Evolutionary conservation across 768 basidiomycete species (phyloP).

Genomic region (Naematelia aurantialba): DNA sequence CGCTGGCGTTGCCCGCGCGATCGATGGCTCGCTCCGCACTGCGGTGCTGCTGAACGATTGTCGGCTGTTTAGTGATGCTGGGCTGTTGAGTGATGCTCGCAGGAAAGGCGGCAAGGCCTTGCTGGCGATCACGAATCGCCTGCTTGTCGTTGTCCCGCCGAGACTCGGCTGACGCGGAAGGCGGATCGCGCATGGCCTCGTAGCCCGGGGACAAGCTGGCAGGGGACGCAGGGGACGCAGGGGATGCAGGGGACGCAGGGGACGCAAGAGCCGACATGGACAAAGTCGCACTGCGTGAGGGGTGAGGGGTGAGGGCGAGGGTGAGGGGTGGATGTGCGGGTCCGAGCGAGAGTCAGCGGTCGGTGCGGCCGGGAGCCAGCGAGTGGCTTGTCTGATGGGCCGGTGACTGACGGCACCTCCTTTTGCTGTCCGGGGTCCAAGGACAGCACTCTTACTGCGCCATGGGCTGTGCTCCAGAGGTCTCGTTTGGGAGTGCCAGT

Average conservation of each 20-base stretch:
- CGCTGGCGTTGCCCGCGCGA: not conserved
- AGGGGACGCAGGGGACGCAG: not conserved
- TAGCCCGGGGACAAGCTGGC: constrained; percentile 4
- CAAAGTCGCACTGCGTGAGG: not conserved
- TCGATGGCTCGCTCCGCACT: not conserved
- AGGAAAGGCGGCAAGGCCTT: no score
- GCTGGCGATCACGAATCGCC: constrained; percentile 10
- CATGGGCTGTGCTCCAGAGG: not conserved
- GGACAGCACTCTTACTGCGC: not conserved
- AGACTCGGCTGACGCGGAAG: constrained; percentile 3
- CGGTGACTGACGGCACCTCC: not conserved
- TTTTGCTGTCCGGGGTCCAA: not conserved
- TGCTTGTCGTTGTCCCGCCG: constrained; percentile 10
- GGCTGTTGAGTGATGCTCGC: no score
- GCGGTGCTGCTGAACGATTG: not conserved
- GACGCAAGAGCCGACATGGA: not conserved
- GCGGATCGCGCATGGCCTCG: not conserved
- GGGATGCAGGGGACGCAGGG: not conserved
- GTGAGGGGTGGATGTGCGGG: not conserved
- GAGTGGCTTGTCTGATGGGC: not conserved
- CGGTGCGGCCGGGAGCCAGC: not conserved
- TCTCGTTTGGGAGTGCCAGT: no score
- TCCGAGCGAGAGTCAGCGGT: not conserved
- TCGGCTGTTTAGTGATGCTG: no score
- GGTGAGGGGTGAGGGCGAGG: not conserved